Evolutionary conservation across 768 basidiomycete species (phyloP).

Genomic region (Lentinula detonsa): DNA sequence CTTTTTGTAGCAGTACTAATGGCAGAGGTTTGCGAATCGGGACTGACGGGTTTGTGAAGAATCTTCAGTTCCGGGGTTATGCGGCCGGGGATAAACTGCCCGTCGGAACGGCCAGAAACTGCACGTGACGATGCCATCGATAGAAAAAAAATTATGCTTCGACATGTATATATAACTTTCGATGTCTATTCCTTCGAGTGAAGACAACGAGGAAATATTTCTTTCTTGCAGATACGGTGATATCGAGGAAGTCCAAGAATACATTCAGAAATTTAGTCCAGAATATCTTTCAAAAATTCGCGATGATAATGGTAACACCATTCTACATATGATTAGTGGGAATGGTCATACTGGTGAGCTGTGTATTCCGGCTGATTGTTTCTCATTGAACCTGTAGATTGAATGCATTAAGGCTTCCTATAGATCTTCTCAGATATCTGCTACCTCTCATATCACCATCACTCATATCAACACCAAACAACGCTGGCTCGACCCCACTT

Average conservation of each 20-base stretch:
- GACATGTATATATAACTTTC: not conserved
- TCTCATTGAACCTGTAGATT: constrained; percentile 19
- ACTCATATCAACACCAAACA: constrained; percentile 59
- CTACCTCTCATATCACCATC: constrained; percentile 52
- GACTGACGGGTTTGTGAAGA: too few species aligned
- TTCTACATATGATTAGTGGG: constrained; percentile 81
- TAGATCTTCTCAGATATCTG: constrained; percentile 75
- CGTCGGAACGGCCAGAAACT: too few species aligned
- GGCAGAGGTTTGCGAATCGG: too few species aligned
- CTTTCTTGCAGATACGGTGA: constrained; percentile 88
- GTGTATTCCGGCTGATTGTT: constrained; percentile 7
- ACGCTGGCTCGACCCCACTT: constrained; percentile 72
- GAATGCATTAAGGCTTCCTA: constrained; percentile 36
- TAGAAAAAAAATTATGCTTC: not conserved
- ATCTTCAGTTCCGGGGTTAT: too few species aligned
- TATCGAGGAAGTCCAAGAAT: constrained; percentile 67
- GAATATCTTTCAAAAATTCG: constrained; percentile 40
- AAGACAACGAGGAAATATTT: constrained; percentile 68
- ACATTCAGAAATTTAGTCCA: constrained; percentile 52
- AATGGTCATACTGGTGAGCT: constrained; percentile 83
- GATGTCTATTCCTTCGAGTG: constrained; percentile 30
- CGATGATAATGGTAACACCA: constrained; percentile 76
- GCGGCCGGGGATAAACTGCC: too few species aligned
- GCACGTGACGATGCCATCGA: not conserved
- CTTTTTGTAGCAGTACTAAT: too few species aligned